These are phyloP conservation scores for Wickerhamomyces canadensis DNA, from an alignment of 805 yeast species.

Conservation along the genomic window DNA sequence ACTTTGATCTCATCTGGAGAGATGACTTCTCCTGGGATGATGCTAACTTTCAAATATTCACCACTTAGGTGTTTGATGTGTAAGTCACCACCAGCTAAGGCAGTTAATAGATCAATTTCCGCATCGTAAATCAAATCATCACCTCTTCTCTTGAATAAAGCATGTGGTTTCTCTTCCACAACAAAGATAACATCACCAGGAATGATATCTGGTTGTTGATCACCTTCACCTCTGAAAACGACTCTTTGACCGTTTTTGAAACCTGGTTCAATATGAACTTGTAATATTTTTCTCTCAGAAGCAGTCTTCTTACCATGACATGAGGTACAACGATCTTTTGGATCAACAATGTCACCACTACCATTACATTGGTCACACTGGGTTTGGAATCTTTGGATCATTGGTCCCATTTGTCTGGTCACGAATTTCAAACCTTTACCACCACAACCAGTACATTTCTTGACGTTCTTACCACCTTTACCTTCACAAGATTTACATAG, in stretches of 20 bases:
- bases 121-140: slow-evolving; percentile 82
- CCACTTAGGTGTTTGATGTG: slow-evolving; percentile 87
- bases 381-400: slow-evolving; percentile 97
- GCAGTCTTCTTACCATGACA: slow-evolving; percentile 88
- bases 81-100: slow-evolving; percentile 93
- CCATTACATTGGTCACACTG: slow-evolving; percentile 91
- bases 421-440: slow-evolving; percentile 91
- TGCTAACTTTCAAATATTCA: slow-evolving; percentile 77
- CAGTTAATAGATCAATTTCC: slow-evolving; percentile 87
- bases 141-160: slow-evolving; percentile 77
- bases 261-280: slow-evolving; percentile 95
- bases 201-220: slow-evolving; percentile 88
- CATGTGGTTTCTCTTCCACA: slow-evolving; percentile 86
- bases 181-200: slow-evolving; percentile 97
- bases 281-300: slow-evolving; percentile 85
- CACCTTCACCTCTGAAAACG: slow-evolving; percentile 93
- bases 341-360: slow-evolving; percentile 80
- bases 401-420: slow-evolving; percentile 98
- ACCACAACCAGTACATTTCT: slow-evolving; percentile 79
- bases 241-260: slow-evolving; percentile 92
- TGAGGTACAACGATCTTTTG: slow-evolving; percentile 79
- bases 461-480: slow-evolving; percentile 92
- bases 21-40: slow-evolving; percentile 90
- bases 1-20: slow-evolving; percentile 79
- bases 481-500: slow-evolving; percentile 89